These are phyloP conservation scores for Penicillium steckii DNA, from an alignment of 495 filamentous ascomycete species.

Conservation along the genomic window DNA sequence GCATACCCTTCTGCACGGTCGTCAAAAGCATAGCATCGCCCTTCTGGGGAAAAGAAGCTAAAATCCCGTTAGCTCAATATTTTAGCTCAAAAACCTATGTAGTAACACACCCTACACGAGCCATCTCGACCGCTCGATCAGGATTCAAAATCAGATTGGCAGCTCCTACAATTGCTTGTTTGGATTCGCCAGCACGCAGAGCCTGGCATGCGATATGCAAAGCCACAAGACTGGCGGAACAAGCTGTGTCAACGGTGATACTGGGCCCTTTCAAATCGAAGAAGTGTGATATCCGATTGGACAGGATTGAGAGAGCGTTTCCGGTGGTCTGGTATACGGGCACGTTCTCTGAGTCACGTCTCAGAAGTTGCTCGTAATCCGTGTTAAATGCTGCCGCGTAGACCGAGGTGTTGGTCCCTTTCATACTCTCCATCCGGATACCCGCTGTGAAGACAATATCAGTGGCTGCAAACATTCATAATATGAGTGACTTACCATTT, in stretches of 20 bases:
- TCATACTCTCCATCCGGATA: slow-evolving; percentile 28
- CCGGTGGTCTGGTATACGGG: slow-evolving; percentile 36
- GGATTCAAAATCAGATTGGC: slow-evolving; percentile 31
- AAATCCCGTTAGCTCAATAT: background rate
- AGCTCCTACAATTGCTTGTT: slow-evolving; percentile 36
- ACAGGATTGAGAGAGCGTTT: slow-evolving; percentile 30
- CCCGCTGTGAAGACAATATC: no score
- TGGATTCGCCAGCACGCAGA: slow-evolving; percentile 40
- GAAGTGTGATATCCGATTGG: slow-evolving; percentile 45
- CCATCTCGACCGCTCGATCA: background rate
- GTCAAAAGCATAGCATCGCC: slow-evolving; percentile 36
- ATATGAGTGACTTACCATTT: slow-evolving; percentile 22
- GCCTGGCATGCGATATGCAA: slow-evolving; percentile 49
- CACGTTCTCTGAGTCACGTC: slow-evolving; percentile 23
- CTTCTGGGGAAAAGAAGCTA: slow-evolving; percentile 32
- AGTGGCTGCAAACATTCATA: no score
- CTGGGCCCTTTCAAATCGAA: slow-evolving; percentile 43
- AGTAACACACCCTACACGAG: background rate
- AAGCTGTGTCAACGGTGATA: slow-evolving; percentile 52
- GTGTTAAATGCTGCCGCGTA: slow-evolving; percentile 40
- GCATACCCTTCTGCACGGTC: slow-evolving; percentile 34
- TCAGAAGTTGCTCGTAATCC: no score
- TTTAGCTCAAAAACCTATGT: no score
- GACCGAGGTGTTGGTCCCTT: slow-evolving; percentile 49
- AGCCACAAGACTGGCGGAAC: slow-evolving; percentile 49